These are phyloP conservation scores for Anisodus tanguticus DNA, from an alignment of 257 asterid species.

Conservation along the genomic window DNA sequence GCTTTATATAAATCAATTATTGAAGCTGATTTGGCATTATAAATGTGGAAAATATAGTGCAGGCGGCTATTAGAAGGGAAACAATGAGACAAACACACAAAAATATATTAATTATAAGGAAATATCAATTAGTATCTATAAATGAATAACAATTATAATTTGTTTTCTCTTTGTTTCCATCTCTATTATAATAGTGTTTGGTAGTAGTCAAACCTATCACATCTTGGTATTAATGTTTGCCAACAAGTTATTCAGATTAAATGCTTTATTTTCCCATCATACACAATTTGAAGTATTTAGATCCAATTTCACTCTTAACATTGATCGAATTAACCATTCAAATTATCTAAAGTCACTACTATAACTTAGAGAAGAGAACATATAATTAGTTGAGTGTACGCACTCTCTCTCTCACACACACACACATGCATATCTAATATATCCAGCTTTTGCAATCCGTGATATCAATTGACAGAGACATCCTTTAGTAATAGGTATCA, in stretches of 20 bases:
- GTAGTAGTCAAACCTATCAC: not conserved
- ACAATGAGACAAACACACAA: not conserved
- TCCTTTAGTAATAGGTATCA: not conserved
- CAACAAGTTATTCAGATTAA: not conserved
- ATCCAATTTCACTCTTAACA: not conserved
- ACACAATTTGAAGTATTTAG: no score
- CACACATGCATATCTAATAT: no score
- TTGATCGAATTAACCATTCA: not conserved
- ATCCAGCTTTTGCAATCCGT: no score
- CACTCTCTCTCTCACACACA: no score
- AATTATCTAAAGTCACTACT: not conserved
- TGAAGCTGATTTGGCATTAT: not conserved
- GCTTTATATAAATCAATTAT: not conserved
- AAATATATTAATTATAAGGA: not conserved
- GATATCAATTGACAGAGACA: not conserved
- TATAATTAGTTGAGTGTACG: not conserved
- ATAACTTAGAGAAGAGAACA: not conserved
- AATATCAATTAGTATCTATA: not conserved
- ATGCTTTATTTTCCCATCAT: not conserved
- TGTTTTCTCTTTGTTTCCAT: not conserved
- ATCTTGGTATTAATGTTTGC: not conserved
- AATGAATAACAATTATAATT: not conserved
- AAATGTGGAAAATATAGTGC: not conserved
- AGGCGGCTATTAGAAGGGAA: conserved; percentile 5
- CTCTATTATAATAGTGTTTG: not conserved